Conservation (phyloP, 345 rosid species). For the Citrus maxima region DNA sequence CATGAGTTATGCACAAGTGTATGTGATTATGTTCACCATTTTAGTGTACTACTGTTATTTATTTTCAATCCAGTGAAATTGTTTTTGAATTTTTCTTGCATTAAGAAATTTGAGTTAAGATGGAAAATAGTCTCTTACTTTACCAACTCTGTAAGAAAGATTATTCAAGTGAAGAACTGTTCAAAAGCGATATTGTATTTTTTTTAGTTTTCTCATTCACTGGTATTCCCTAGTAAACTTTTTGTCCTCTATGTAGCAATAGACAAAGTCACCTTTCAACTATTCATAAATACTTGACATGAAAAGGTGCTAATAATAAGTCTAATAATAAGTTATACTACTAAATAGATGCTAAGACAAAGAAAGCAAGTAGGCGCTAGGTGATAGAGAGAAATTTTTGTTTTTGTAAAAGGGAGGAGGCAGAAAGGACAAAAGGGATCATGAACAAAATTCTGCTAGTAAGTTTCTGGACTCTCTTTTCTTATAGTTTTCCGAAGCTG, state of each 20-base stretch:
- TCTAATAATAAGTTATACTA: not conserved
- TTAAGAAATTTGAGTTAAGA: not conserved
- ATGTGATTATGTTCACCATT: not conserved
- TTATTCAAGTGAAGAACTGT: not conserved
- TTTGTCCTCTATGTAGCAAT: not conserved
- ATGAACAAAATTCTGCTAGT: not conserved
- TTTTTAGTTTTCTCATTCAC: not conserved
- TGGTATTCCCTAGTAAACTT: not conserved
- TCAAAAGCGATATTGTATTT: not conserved
- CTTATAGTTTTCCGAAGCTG: not conserved
- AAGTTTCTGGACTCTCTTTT: not conserved
- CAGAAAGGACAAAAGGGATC: not conserved
- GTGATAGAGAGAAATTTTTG: not conserved
- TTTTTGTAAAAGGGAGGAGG: not conserved
- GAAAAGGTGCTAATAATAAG: not conserved
- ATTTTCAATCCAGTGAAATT: not conserved
- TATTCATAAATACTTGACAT: not conserved
- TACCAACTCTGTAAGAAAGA: not conserved
- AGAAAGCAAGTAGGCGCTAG: not conserved
- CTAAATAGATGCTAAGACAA: not conserved
- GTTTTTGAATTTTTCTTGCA: not conserved
- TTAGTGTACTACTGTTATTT: not conserved
- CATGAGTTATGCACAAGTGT: not conserved
- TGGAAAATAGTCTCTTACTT: not conserved
- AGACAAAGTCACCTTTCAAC: not conserved